A percentile compares a stretch with the other conserved stretches of the same genome.
Conservation (phyloP, 2,329 filamentous ascomycete genomes). For the Parascedosporium putredinis region DNA sequence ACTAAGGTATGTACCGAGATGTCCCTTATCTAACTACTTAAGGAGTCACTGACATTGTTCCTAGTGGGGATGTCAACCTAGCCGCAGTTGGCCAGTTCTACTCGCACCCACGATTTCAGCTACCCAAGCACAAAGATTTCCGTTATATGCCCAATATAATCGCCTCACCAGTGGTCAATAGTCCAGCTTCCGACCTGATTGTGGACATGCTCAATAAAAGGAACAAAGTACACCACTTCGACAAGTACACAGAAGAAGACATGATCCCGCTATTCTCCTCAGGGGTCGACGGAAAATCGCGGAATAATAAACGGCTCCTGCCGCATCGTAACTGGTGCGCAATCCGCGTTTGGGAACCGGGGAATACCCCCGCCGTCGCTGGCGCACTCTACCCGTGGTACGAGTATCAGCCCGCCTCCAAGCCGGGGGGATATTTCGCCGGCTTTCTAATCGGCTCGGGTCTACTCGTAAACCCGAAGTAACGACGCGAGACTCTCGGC, state of each 20-base stretch:
- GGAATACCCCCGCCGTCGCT: slow-evolving; percentile 63
- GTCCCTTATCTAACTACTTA: background rate
- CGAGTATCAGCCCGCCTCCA: slow-evolving; percentile 27
- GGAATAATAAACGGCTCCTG: slow-evolving; percentile 84
- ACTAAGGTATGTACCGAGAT: slow-evolving; percentile 44
- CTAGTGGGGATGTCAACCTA: slow-evolving; percentile 86
- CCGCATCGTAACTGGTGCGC: slow-evolving; percentile 94
- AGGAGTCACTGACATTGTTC: background rate
- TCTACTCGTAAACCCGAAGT: slow-evolving; percentile 9
- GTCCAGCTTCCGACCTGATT: slow-evolving; percentile 76
- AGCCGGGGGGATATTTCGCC: slow-evolving; percentile 24
- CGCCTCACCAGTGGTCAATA: slow-evolving; percentile 88
- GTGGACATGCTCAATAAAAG: slow-evolving; percentile 88
- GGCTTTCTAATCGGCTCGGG: slow-evolving; percentile 27
- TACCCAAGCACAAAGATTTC: slow-evolving; percentile 84
- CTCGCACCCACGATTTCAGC: slow-evolving; percentile 68
- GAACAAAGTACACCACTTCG: slow-evolving; percentile 68
- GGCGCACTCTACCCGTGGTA: slow-evolving; percentile 35
- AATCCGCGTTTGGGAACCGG: slow-evolving; percentile 74
- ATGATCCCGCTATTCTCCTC: slow-evolving; percentile 91
- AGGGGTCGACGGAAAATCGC: slow-evolving; percentile 77
- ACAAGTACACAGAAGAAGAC: slow-evolving; percentile 75
- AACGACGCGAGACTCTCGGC: slow-evolving; percentile 21
- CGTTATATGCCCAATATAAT: slow-evolving; percentile 96
- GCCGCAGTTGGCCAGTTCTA: slow-evolving; percentile 92